A percentile compares a stretch with the other conserved stretches of the same genome.
Evolutionary conservation across 345 rosid genomes (phyloP).

Genomic region (Jatropha curcas): DNA sequence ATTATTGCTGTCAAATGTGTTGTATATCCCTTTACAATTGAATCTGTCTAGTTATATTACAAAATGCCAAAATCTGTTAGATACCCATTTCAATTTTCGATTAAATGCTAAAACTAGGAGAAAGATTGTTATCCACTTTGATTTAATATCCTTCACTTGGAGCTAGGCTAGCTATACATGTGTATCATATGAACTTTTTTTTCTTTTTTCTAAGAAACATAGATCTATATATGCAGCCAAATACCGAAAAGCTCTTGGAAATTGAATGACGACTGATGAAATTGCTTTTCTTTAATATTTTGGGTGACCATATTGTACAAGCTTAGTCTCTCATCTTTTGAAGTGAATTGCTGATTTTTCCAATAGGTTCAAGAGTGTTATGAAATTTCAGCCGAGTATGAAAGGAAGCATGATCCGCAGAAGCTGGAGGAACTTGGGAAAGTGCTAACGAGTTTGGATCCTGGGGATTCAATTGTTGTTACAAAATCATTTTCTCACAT

Average conservation of each 20-base stretch:
- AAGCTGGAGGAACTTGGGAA: conserved; percentile 37
- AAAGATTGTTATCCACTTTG: background rate
- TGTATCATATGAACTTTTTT: background rate
- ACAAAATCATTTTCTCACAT: conserved; percentile 32
- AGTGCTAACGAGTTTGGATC: conserved; percentile 35
- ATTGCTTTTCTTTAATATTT: background rate
- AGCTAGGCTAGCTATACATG: too few species aligned
- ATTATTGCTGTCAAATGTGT: too few species aligned
- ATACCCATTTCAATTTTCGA: background rate
- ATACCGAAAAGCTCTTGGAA: background rate
- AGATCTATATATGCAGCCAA: background rate
- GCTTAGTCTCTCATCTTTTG: background rate
- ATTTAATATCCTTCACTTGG: background rate
- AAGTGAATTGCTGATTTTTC: background rate
- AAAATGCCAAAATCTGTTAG: background rate
- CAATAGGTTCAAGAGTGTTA: conserved; percentile 37
- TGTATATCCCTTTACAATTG: too few species aligned
- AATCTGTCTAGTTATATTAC: too few species aligned
- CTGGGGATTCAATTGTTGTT: conserved; percentile 38
- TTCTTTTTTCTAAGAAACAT: too few species aligned
- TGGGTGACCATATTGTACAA: background rate
- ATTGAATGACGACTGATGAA: background rate
- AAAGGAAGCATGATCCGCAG: conserved; percentile 29
- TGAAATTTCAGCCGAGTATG: conserved; percentile 38
- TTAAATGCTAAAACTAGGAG: background rate